These are phyloP conservation scores for Fusarium newnesense DNA, from an alignment of 2,329 filamentous ascomycete species.

Conservation along the genomic window DNA sequence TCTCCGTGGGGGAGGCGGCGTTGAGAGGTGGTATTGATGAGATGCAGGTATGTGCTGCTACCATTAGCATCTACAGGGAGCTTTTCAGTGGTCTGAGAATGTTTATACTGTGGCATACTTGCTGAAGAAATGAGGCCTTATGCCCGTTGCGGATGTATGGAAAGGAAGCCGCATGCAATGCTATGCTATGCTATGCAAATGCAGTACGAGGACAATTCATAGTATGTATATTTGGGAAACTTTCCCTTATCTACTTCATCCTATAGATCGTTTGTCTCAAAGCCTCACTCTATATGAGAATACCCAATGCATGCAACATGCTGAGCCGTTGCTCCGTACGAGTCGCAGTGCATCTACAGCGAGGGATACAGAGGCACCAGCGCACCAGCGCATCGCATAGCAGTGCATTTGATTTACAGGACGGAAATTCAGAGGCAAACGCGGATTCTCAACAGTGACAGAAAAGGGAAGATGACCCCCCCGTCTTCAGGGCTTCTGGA, in stretches of 20 bases:
- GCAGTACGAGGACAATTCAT: constrained; percentile 26
- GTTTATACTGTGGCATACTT: not conserved
- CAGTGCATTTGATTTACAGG: not conserved
- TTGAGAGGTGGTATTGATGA: constrained; percentile 19
- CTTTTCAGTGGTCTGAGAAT: constrained; percentile 1
- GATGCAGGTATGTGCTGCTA: constrained; percentile 10
- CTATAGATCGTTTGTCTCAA: not conserved
- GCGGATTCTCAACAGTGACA: constrained; percentile 26
- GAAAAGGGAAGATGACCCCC: constrained; percentile 1
- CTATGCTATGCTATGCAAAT: constrained; percentile 15
- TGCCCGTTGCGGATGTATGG: constrained; percentile 15
- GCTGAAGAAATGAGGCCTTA: constrained; percentile 22
- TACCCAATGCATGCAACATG: constrained; percentile 2
- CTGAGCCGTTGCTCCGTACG: not conserved
- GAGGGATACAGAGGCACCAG: constrained; percentile 23
- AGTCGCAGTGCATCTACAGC: constrained; percentile 28
- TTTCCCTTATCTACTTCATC: constrained; percentile 1
- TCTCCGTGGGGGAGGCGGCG: constrained; percentile 11
- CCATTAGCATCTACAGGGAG: not conserved
- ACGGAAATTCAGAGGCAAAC: constrained; percentile 16
- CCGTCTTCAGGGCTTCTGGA: constrained; percentile 3
- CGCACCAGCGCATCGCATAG: constrained; percentile 13
- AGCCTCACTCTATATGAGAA: constrained; percentile 5
- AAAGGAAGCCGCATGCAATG: constrained; percentile 12
- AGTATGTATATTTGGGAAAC: not conserved